A percentile compares a stretch with the other conserved stretches of the same genome.
These are phyloP conservation scores for Verticillium isaacii DNA, from an alignment of 2,329 filamentous ascomycete genomes.

Conservation along the genomic window DNA sequence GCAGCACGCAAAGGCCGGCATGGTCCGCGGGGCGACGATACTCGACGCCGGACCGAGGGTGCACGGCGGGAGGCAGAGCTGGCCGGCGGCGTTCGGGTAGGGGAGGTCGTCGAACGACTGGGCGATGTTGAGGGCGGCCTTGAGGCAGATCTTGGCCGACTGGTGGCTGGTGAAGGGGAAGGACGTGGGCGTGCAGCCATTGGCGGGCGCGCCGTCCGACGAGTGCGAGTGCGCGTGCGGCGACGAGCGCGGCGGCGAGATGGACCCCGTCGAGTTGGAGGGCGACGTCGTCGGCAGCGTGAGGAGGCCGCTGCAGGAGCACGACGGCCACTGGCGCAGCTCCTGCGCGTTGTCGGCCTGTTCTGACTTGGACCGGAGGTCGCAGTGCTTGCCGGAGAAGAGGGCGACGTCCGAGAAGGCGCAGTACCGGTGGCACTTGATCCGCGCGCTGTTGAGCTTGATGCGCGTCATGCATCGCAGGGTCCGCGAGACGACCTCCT, in stretches of 20 bases:
- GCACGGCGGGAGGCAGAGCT: slow-evolving; percentile 24
- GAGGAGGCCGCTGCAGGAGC: slow-evolving; percentile 25
- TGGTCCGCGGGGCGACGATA: slow-evolving; percentile 35
- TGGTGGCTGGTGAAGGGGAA: slow-evolving; percentile 41
- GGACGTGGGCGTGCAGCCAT: slow-evolving; percentile 9
- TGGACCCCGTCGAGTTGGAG: slow-evolving; percentile 22
- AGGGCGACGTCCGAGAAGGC: slow-evolving; percentile 46
- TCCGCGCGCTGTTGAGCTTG: slow-evolving; percentile 46
- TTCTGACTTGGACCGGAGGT: slow-evolving; percentile 30
- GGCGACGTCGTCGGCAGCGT: slow-evolving; percentile 18
- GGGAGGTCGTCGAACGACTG: slow-evolving; percentile 39
- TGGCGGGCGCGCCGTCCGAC: background rate
- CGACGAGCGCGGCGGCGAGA: slow-evolving; percentile 12
- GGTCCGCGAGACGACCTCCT: slow-evolving; percentile 35
- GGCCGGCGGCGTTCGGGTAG: slow-evolving; percentile 36
- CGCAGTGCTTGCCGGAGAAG: slow-evolving; percentile 44
- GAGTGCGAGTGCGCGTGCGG: slow-evolving; percentile 4
- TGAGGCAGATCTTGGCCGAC: slow-evolving; percentile 44
- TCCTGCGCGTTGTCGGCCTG: slow-evolving; percentile 19
- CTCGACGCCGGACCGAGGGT: slow-evolving; percentile 30
- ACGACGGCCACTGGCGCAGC: slow-evolving; percentile 25
- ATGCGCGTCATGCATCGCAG: slow-evolving; percentile 42
- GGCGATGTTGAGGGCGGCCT: slow-evolving; percentile 42
- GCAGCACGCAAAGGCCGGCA: slow-evolving; percentile 40
- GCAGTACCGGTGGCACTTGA: slow-evolving; percentile 46